Evolutionary conservation across 805 yeast species (phyloP).

Genomic region (Candida arabinofermentans): DNA sequence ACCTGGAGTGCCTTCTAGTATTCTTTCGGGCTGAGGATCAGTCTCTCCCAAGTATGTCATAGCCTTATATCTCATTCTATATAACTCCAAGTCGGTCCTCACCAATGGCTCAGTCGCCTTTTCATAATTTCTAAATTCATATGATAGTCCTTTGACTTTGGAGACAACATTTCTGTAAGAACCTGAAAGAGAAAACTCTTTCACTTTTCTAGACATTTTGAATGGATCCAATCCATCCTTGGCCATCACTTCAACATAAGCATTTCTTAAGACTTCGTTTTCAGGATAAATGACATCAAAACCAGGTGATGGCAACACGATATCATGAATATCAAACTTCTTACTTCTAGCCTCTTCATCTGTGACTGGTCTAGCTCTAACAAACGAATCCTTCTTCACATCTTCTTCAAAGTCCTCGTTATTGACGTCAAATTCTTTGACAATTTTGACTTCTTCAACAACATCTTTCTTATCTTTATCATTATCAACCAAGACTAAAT

Average conservation of each 20-base stretch:
- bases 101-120: constrained; percentile 69
- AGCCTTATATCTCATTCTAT: constrained; percentile 28
- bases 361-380: constrained; percentile 72
- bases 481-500: constrained; percentile 56
- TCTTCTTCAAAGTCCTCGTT: constrained; percentile 70
- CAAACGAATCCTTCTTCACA: constrained; percentile 49
- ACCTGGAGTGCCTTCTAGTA: constrained; percentile 29
- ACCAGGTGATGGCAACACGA: constrained; percentile 96
- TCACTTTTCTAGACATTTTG: constrained; percentile 76
- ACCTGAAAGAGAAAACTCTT: constrained; percentile 90
- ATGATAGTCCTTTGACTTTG: constrained; percentile 61
- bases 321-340: constrained; percentile 67
- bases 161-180: constrained; percentile 74
- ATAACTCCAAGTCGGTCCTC: constrained; percentile 68
- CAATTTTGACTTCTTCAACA: constrained; percentile 3
- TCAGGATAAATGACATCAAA: constrained; percentile 85
- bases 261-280: constrained; percentile 52
- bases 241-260: constrained; percentile 70
- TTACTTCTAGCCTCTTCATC: constrained; percentile 61
- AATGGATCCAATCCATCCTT: constrained; percentile 80
- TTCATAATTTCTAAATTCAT: constrained; percentile 55
- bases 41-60: constrained; percentile 8
- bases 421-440: constrained; percentile 29
- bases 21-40: constrained; percentile 16
- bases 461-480: constrained; percentile 15